Evolutionary conservation across 1,139 yeast genomes (phyloP), one percentile per base, ranked within the genome.

Genomic region (Blastobotrys arbuscula): DNA sequence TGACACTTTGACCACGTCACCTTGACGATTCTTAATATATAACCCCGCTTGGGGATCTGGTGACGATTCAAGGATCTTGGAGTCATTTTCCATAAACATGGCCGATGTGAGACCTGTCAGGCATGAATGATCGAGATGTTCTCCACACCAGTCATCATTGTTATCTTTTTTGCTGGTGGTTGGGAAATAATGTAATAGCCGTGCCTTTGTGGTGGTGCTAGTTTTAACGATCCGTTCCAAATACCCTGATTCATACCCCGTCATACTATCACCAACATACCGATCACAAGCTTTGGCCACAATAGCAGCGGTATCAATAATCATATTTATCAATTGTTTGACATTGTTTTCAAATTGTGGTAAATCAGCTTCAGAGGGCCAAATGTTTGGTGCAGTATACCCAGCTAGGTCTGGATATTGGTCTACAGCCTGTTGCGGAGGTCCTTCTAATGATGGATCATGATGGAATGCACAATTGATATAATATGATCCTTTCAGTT

Each of bases 71-170:
- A 73, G 59, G 19, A 59, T 55, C 13, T 51, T 34, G 18, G 16
- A 37, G 35, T 60, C 55, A 51, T 75, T 78, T 50, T 75, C 74
- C n/a, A 77, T 55, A 52, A 71, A 78, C 56, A 78, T 61, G 13
- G 83, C 83, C 12, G 81, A 74, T 0, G 84, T 78, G 35, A 80
- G 66, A 0, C 81, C 85, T 0, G 85, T 81, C 31, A 81, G 62
- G 58, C 84, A 78, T 3, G 82, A 77, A 58, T 80, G 85, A 61
- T 81, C 85, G 42, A 75, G 57, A 59, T 81, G 86, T 55, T 79
- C 82, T 1, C 84, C 84, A 63, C 86, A 81, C 85, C 86, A 81
- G 47, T 66, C 70, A 37, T 57, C 61, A 3, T 52, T 53, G 5
- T 45, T 45, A 7, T 49, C 8, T 45, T 40, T 12, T 28, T 43